Evolutionary conservation across 352 stramenopile genomes (phyloP), one percentile per base, ranked within the genome.

Genomic region (Phytopythium sindhum): DNA sequence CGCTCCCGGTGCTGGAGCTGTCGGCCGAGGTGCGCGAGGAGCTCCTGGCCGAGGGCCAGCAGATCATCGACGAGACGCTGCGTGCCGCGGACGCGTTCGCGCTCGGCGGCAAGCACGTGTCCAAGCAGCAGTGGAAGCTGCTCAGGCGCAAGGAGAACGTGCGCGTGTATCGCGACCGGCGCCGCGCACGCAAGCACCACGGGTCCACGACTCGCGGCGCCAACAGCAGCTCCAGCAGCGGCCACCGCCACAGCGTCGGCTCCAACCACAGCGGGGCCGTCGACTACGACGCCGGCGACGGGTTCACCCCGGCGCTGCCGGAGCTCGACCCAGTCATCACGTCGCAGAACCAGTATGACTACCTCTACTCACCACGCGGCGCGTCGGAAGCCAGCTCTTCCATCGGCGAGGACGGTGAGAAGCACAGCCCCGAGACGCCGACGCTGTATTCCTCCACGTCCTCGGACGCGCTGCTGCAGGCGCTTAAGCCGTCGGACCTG

Each of bases 111-210:
- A 44, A 41, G n/a, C 47, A 57, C 31, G 44, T 64, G 31, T 33
- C 48, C 23, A 50, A 35, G 37, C 56, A 67, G 10, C 60, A 70
- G 54, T 82, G 74, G 74, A 77, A 78, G 60, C 66, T 75, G 42
- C 24, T 78, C 12, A 64, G 63, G 39, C 44, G 54, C 14, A 74
- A 73, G 39, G 74, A 81, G 56, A 63, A 70, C 54, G 39, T 81
- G 29, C 59, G 68, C 29, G 57, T 79, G 12, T 81, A 76, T 54
- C 66, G 69, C 50, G 67, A 78, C 62, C 71, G 74, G 37, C 55
- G 55, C n/a, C 37, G 37, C 35, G 55, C 55, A 12, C 37, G 55
- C 21, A 50, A 51, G 39, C 55, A 61, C 7, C 14, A 42, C 15
- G 12, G 4, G 10, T 7, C 41, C 6, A 15, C 12, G 24, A 12